Base-by-base conservation (phyloP, 495 filamentous ascomycete genomes). In the Terfezia claveryi region DNA sequence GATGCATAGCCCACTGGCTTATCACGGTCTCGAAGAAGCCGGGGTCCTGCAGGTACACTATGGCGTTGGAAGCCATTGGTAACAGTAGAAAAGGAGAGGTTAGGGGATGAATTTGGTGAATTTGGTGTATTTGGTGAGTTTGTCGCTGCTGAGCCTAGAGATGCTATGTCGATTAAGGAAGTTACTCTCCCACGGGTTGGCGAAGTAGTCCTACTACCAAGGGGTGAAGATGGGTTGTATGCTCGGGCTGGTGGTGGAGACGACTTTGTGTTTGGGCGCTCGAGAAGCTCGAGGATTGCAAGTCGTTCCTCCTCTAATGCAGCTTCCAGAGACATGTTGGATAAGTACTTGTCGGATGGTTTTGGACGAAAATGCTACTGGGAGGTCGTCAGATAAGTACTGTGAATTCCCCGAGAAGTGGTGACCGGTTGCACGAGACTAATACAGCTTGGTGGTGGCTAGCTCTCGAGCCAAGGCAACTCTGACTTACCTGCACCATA, bases 281-380 rank as follows among this genome's bases (percentile, higher is more conserved):
- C 76, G 17, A 85, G 67, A 49, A 83, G 67, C 55, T 74, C 76
- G 59, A 85, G 70, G 46, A 86, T 75, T 68, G 82, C 82, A 56
- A 72, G 73, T 50, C 79, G 73, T 70, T 87, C 82, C 67, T 85
- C 78, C 62, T 85, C 81, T 50, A 84, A 71, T 53, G 79, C 76
- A 23, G 77, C 72, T 70, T 85, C 80, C 56, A 84, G 74, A 58
- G 82, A 83, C 80, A 65, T 65, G 36, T 55, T 54, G 4, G 41
- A 46, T 9, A 46, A 46, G 27, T 32, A 32, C 4, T 7, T 2
- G 27, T 32, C 7, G 27, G 27, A 32, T 32, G 27, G 27, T 32
- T 32, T 1, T 32, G 27, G 27, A 32, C 27, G 27, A 32, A 32
- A 32, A 4, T 7, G 27, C 27, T 32, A 7, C 27, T 32, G 2